Evolutionary conservation across 768 basidiomycete genomes (phyloP).

Genomic region (Tulasnella sp.): DNA sequence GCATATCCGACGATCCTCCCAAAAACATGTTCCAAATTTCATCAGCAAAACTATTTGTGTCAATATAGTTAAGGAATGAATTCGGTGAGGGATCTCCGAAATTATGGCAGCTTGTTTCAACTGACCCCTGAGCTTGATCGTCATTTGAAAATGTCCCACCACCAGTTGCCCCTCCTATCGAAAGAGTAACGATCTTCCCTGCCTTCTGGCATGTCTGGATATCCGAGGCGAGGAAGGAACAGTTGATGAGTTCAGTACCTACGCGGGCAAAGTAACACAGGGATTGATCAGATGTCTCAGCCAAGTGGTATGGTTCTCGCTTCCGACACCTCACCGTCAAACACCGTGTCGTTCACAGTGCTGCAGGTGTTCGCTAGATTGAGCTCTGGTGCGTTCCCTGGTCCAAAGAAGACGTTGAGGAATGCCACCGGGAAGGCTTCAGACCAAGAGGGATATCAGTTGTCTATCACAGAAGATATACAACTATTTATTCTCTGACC

Average conservation of each 20-base stretch:
- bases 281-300: too few relatives aligned
- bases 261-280: too few relatives aligned
- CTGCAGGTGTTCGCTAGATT: too few relatives aligned
- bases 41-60: constrained; percentile 17
- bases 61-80: too few relatives aligned
- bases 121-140: constrained; percentile 33
- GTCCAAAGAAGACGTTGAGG: too few relatives aligned
- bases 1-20: constrained; percentile 47
- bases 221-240: constrained; percentile 46
- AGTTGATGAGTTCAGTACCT: constrained; percentile 39
- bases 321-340: too few relatives aligned
- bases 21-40: constrained; percentile 61
- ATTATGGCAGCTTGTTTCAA: too few relatives aligned
- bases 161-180: constrained; percentile 51
- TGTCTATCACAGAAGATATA: neutral
- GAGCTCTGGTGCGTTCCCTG: too few relatives aligned
- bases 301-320: too few relatives aligned
- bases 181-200: constrained; percentile 44
- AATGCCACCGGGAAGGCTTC: too few relatives aligned
- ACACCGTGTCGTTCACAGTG: too few relatives aligned
- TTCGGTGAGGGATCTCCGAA: too few relatives aligned
- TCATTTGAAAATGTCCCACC: constrained; percentile 46
- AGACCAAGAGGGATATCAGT: neutral
- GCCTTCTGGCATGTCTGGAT: constrained; percentile 56
- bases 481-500: constrained; percentile 28